Evolutionary conservation across 1,284 basidiomycete genomes (phyloP).

Genomic region (Ustilago bromivora): DNA sequence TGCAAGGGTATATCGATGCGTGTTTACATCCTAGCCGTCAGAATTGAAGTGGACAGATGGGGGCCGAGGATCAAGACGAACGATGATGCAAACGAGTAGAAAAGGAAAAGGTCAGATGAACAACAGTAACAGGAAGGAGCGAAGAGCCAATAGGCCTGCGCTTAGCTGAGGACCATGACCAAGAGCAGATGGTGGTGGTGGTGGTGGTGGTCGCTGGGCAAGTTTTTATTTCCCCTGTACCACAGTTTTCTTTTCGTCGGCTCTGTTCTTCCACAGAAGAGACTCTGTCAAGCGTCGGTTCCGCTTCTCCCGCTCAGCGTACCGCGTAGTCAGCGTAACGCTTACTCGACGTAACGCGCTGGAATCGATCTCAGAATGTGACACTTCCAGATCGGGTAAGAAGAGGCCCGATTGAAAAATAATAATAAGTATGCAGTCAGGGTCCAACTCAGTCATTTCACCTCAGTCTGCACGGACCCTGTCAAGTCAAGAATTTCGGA

Average conservation of each 20-base stretch:
- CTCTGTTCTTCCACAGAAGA: neutral
- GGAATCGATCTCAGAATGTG: neutral
- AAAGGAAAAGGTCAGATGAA: constrained; percentile 26
- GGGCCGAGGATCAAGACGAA: constrained; percentile 1
- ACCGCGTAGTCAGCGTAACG: no score
- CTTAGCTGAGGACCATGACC: constrained; percentile 26
- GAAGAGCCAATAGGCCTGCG: constrained; percentile 7
- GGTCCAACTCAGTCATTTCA: constrained; percentile 24
- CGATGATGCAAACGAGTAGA: neutral
- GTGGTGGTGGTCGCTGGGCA: constrained; percentile 14
- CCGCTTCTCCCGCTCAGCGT: neutral
- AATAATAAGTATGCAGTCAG: constrained; percentile 16
- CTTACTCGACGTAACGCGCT: neutral
- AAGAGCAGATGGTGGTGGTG: neutral
- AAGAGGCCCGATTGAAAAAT: constrained; percentile 5
- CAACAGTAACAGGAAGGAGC: constrained; percentile 2
- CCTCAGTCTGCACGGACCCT: constrained; percentile 4
- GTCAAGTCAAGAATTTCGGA: constrained; percentile 7
- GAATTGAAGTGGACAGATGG: neutral
- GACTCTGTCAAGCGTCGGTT: neutral
- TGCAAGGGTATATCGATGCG: constrained; percentile 1
- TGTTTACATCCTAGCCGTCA: constrained; percentile 1
- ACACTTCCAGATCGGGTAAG: neutral
- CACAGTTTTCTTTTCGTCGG: constrained; percentile 5
- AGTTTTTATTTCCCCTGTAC: neutral